phyloP scores from a whole-genome alignment of 2,329 filamentous ascomycete species.

The Exophiala alcalophila region DNA sequence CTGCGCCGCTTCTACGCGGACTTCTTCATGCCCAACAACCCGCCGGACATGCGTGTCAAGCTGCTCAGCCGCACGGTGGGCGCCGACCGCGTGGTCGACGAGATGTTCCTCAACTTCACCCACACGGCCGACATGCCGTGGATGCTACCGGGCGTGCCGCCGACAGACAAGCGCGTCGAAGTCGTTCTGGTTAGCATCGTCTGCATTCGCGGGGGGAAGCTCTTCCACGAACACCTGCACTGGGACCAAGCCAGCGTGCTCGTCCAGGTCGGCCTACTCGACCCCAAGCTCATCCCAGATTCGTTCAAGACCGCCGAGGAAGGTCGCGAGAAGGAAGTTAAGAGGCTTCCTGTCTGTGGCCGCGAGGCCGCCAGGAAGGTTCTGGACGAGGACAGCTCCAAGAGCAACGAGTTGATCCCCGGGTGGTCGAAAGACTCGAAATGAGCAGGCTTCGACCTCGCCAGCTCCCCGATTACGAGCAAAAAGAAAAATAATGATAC shows the following conservation, averaged over 20 bases:
- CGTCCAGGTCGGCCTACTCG: slow-evolving; percentile 57
- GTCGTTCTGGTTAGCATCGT: slow-evolving; percentile 58
- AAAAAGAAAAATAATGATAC: no score
- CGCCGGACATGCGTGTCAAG: slow-evolving; percentile 51
- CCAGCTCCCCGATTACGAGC: no score
- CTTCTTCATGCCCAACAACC: slow-evolving; percentile 54
- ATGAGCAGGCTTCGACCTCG: no score
- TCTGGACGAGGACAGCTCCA: slow-evolving; percentile 39
- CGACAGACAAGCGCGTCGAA: slow-evolving; percentile 57
- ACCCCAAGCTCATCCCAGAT: slow-evolving; percentile 54
- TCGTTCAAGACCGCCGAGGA: slow-evolving; percentile 39
- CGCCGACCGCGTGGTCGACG: slow-evolving; percentile 59
- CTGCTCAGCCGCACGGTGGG: slow-evolving; percentile 59
- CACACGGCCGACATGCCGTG: slow-evolving; percentile 57
- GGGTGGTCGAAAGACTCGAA: no score
- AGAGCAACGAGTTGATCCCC: slow-evolving; percentile 33
- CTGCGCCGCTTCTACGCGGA: slow-evolving; percentile 54
- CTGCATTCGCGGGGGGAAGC: slow-evolving; percentile 51
- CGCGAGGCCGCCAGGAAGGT: slow-evolving; percentile 41
- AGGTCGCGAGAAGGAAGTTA: slow-evolving; percentile 33
- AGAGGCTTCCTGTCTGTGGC: slow-evolving; percentile 42
- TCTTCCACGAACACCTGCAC: slow-evolving; percentile 58
- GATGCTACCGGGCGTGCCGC: slow-evolving; percentile 57
- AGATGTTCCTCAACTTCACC: slow-evolving; percentile 56
- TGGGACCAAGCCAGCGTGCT: slow-evolving; percentile 63